Conservation (phyloP, 2,329 filamentous ascomycete genomes). For the Blumeria hordei region DNA sequence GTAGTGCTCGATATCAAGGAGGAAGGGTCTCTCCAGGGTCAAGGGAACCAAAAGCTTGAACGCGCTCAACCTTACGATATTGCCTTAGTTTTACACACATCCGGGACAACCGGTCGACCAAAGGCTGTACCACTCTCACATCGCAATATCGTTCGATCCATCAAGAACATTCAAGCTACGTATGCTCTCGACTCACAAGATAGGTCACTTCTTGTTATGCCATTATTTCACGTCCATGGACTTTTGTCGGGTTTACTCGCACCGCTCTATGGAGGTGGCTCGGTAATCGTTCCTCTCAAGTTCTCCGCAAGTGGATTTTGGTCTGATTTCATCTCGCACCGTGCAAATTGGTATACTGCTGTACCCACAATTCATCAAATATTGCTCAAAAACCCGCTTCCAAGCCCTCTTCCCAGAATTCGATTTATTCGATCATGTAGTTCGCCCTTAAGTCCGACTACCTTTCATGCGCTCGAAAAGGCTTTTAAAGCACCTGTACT, state of each 20-base stretch:
- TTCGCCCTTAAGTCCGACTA: conserved; percentile 58
- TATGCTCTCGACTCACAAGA: conserved; percentile 48
- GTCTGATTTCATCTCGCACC: conserved; percentile 46
- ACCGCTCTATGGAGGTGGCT: conserved; percentile 50
- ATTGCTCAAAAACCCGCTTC: conserved; percentile 47
- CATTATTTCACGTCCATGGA: conserved; percentile 78
- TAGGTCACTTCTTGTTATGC: conserved; percentile 73
- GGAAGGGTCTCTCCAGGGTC: conserved; percentile 35
- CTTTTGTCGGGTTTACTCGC: conserved; percentile 62
- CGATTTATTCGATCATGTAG: conserved; percentile 78
- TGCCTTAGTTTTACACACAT: conserved; percentile 63
- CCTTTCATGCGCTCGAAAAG: conserved; percentile 55
- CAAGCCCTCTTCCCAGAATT: conserved; percentile 44
- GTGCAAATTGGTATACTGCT: conserved; percentile 78
- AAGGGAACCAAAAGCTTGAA: conserved; percentile 22
- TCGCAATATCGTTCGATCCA: conserved; percentile 56
- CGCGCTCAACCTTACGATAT: conserved; percentile 50
- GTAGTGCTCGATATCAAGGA: conserved; percentile 62
- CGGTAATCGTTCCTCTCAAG: conserved; percentile 51
- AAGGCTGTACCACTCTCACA: conserved; percentile 70
- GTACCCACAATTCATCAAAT: conserved; percentile 90
- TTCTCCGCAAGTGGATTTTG: conserved; percentile 74
- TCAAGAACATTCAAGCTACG: conserved; percentile 60
- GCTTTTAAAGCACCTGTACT: conserved; percentile 58
- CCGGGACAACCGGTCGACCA: conserved; percentile 61